These are phyloP conservation scores for Byssoonygena ceratinophila DNA, from an alignment of 2,329 filamentous ascomycete genomes.

Conservation along the genomic window DNA sequence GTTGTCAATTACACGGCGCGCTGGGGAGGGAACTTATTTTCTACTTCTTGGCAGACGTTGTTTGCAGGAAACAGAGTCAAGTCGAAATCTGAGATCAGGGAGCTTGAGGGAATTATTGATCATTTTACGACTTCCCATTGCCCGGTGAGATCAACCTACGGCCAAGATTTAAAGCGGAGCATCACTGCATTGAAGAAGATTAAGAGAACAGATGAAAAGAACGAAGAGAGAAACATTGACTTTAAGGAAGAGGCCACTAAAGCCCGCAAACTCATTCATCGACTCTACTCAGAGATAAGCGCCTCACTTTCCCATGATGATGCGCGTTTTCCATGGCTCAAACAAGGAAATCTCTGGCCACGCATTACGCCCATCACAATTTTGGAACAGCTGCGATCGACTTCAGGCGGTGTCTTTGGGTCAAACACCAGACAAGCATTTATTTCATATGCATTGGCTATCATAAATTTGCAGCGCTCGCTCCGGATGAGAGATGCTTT, in stretches of 20 bases:
- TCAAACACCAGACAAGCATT: constrained; percentile 30
- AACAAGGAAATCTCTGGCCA: constrained; percentile 34
- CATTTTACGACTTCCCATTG: not conserved
- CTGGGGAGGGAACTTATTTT: not conserved
- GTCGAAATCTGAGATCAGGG: not conserved
- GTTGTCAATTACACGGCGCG: not conserved
- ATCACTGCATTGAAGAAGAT: constrained; percentile 26
- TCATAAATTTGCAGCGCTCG: constrained; percentile 37
- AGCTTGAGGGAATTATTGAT: constrained; percentile 1
- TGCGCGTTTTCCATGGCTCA: constrained; percentile 27
- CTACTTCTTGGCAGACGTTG: not conserved
- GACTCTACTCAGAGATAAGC: constrained; percentile 13
- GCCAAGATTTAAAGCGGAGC: constrained; percentile 30
- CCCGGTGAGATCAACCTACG: constrained; percentile 23
- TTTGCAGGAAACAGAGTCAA: not conserved
- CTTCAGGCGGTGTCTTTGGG: constrained; percentile 23
- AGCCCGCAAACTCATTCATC: constrained; percentile 17
- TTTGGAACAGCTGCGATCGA: constrained; percentile 35
- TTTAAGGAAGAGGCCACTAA: constrained; percentile 18
- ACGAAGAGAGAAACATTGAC: not conserved
- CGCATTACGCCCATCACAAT: constrained; percentile 32
- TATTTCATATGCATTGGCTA: constrained; percentile 31
- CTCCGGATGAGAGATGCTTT: constrained; percentile 35
- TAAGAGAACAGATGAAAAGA: not conserved
- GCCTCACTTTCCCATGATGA: constrained; percentile 19